Conservation (phyloP, 345 rosid species). For the Barbarea vulgaris region DNA sequence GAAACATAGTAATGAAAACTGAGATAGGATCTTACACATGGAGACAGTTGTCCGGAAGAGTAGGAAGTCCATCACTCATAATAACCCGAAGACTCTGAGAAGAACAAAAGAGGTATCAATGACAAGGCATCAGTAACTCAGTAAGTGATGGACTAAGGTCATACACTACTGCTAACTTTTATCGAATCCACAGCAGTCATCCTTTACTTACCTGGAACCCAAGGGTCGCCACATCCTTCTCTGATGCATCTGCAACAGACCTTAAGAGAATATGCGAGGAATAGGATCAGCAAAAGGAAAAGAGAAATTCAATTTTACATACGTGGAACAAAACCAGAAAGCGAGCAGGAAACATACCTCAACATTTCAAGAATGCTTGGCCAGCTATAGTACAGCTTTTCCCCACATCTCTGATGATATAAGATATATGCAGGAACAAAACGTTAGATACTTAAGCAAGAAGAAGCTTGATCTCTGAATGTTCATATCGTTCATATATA, state of each 20-base stretch:
- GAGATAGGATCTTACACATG: conserved; percentile 63
- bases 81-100: conserved; percentile 80
- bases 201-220: conserved; percentile 85
- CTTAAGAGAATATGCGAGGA: conserved; percentile 45
- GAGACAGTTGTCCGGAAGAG: conserved; percentile 80
- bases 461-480: conserved; percentile 14
- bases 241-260: conserved; percentile 93
- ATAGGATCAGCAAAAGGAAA: conserved; percentile 20
- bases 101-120: conserved; percentile 40
- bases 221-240: conserved; percentile 86
- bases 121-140: conserved; percentile 25
- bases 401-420: conserved; percentile 81
- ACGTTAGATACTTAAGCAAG: conserved; percentile 28
- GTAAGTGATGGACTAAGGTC: conserved; percentile 8
- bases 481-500: conserved; percentile 36
- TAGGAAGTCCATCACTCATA: conserved; percentile 89
- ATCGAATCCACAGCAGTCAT: conserved; percentile 3
- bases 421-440: conserved; percentile 19
- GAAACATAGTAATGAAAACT: background rate
- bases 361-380: conserved; percentile 83
- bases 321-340: background rate
- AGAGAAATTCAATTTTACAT: background rate
- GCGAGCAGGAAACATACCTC: conserved; percentile 58
- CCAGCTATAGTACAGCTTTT: conserved; percentile 86
- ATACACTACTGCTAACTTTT: conserved; percentile 7